Conservation (phyloP, 768 basidiomycete species). For the Lentinula sp. region DNA sequence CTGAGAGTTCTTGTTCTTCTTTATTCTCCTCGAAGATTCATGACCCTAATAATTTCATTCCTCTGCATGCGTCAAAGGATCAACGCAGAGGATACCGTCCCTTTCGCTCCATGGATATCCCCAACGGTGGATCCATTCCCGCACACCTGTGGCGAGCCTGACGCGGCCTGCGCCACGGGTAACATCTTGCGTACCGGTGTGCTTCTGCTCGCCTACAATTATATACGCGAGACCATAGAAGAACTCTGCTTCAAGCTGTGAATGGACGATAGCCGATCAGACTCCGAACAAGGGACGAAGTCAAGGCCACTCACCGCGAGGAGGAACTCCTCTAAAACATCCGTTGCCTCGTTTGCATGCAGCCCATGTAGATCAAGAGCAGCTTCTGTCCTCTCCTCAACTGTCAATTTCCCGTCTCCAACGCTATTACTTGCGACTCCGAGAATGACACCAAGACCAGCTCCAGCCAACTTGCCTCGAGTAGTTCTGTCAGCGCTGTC, state of each 20-base stretch:
- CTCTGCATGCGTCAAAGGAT: conserved; percentile 68
- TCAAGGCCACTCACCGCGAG: conserved; percentile 54
- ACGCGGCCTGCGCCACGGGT: conserved; percentile 76
- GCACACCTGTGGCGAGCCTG: conserved; percentile 79
- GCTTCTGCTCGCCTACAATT: conserved; percentile 94
- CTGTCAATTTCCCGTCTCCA: conserved; percentile 50
- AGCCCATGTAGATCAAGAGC: conserved; percentile 90
- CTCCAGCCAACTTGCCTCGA: conserved; percentile 72
- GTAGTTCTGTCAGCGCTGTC: conserved; percentile 74
- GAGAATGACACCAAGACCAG: conserved; percentile 78
- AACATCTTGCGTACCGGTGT: conserved; percentile 86
- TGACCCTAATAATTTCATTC: conserved; percentile 23
- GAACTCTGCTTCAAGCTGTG: conserved; percentile 78
- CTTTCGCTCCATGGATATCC: conserved; percentile 95
- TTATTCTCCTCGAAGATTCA: background rate
- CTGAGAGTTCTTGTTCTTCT: background rate
- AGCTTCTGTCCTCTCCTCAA: conserved; percentile 88
- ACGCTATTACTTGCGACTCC: conserved; percentile 68
- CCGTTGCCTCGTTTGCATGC: conserved; percentile 89
- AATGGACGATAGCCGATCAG: background rate
- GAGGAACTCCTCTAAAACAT: conserved; percentile 86
- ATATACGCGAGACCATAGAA: conserved; percentile 86
- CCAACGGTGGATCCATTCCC: conserved; percentile 91
- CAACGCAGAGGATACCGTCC: conserved; percentile 86
- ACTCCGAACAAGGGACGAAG: background rate